Evolutionary conservation across 257 asterid genomes (phyloP).

Genomic region (Lycium ferocissimum): DNA sequence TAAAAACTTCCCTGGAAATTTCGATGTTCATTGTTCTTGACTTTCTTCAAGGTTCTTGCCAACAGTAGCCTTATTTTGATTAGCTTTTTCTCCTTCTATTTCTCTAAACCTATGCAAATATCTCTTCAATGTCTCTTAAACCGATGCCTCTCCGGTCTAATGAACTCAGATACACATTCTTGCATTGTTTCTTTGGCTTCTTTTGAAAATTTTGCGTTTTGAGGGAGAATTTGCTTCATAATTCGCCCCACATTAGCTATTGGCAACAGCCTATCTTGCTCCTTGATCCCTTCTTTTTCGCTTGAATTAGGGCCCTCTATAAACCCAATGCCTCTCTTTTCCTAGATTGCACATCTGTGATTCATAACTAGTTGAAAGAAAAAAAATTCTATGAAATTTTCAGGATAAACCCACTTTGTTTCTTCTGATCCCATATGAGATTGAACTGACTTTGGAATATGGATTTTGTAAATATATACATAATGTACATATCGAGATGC

Average conservation of each 20-base stretch:
- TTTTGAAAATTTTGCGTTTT: conserved; percentile 69
- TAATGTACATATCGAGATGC: too few relatives aligned
- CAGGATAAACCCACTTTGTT: too few relatives aligned
- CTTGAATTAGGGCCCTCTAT: neutral
- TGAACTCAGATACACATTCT: conserved; percentile 74
- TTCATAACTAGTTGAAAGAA: too few relatives aligned
- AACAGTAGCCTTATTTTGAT: conserved; percentile 31
- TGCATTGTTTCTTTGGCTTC: conserved; percentile 83
- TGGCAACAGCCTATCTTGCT: conserved; percentile 60
- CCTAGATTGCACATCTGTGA: too few relatives aligned
- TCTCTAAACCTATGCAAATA: conserved; percentile 66
- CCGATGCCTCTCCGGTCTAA: conserved; percentile 75
- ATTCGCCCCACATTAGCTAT: conserved; percentile 76
- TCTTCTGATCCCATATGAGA: too few relatives aligned
- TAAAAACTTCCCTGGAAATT: neutral
- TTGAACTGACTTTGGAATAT: too few relatives aligned
- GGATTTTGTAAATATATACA: too few relatives aligned
- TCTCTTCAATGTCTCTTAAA: conserved; percentile 59
- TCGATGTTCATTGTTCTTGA: conserved; percentile 21
- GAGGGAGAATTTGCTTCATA: conserved; percentile 70
- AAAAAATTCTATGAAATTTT: too few relatives aligned
- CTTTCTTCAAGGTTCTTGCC: conserved; percentile 28
- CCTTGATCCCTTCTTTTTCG: conserved; percentile 30
- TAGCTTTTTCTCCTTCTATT: conserved; percentile 55
- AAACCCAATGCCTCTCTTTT: too few relatives aligned